A percentile compares a stretch with the other conserved stretches of the same genome.
phyloP scores from a whole-genome alignment of 2,329 filamentous ascomycete genomes.

The Tolypocladium nubicola region DNA sequence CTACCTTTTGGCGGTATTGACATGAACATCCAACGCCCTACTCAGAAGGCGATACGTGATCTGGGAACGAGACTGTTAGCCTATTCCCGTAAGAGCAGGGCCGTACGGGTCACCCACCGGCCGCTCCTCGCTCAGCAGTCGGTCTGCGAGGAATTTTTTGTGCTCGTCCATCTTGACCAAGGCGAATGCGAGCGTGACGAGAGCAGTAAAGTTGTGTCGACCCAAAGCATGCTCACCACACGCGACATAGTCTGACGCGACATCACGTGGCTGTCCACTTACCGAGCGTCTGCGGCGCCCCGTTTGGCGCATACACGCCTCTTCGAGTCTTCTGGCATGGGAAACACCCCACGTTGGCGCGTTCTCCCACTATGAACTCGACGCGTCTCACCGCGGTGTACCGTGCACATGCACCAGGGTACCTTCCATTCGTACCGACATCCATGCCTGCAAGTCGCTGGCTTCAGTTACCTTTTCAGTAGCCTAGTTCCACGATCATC shows the following conservation, averaged over 20 bases:
- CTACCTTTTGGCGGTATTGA: slow-evolving; percentile 82
- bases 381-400: neutral
- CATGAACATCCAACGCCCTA: slow-evolving; percentile 71
- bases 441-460: neutral
- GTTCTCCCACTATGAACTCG: neutral
- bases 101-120: slow-evolving; percentile 39
- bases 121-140: slow-evolving; percentile 65
- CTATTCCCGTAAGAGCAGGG: neutral
- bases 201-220: neutral
- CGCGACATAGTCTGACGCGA: slow-evolving; percentile 16
- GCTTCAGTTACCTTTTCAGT: neutral
- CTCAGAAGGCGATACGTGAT: slow-evolving; percentile 81
- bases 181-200: neutral
- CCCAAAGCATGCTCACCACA: slow-evolving; percentile 2
- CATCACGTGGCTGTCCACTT: slow-evolving; percentile 19
- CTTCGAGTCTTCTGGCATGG: neutral
- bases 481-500: neutral
- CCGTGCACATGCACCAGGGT: too few relatives aligned
- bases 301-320: neutral
- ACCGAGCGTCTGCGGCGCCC: neutral
- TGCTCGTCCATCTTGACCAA: slow-evolving; percentile 46
- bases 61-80: slow-evolving; percentile 31
- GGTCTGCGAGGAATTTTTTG: slow-evolving; percentile 61
- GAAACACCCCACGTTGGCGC: neutral
- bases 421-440: neutral